Conservation (phyloP, 2,329 filamentous ascomycete genomes). For the Penicillium paneum region DNA sequence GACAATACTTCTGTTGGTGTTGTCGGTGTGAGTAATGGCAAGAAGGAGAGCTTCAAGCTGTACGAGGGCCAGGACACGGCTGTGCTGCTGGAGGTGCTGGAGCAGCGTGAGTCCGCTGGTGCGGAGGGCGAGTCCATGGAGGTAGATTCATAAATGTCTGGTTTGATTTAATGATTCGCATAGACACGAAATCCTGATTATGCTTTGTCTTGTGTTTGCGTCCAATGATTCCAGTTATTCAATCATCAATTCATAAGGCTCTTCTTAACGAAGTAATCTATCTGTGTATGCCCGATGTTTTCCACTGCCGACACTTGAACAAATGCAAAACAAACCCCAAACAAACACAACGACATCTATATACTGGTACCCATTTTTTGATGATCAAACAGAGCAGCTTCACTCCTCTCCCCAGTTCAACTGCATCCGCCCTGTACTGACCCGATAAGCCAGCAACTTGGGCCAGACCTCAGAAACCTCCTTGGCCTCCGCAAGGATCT, state of each 20-base stretch:
- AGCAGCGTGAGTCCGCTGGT: conserved; percentile 45
- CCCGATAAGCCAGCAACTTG: conserved; percentile 69
- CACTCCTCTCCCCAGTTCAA: conserved; percentile 75
- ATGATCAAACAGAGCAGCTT: conserved; percentile 1
- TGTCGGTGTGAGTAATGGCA: conserved; percentile 63
- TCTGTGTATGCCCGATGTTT: neutral
- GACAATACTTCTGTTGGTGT: conserved; percentile 94
- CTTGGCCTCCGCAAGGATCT: conserved; percentile 75
- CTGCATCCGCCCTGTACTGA: conserved; percentile 71
- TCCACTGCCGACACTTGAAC: neutral
- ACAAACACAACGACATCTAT: neutral
- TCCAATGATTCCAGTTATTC: conserved; percentile 1
- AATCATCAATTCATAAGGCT: conserved; percentile 7
- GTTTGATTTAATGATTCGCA: conserved; percentile 27
- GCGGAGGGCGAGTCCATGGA: conserved; percentile 53
- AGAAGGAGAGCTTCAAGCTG: conserved; percentile 77
- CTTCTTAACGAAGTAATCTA: neutral
- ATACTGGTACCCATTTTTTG: neutral
- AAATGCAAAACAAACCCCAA: neutral
- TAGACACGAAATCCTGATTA: conserved; percentile 31
- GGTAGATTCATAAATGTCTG: conserved; percentile 49
- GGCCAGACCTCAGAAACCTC: conserved; percentile 69
- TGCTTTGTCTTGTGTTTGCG: conserved; percentile 15
- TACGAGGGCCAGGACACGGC: conserved; percentile 86
- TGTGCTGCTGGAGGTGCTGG: conserved; percentile 74